Percentiles rank a stretch among this genome's conserved stretches.
Conservation (phyloP, 108 stramenopile genomes). For the Cyclotella choctawhatcheeana region DNA sequence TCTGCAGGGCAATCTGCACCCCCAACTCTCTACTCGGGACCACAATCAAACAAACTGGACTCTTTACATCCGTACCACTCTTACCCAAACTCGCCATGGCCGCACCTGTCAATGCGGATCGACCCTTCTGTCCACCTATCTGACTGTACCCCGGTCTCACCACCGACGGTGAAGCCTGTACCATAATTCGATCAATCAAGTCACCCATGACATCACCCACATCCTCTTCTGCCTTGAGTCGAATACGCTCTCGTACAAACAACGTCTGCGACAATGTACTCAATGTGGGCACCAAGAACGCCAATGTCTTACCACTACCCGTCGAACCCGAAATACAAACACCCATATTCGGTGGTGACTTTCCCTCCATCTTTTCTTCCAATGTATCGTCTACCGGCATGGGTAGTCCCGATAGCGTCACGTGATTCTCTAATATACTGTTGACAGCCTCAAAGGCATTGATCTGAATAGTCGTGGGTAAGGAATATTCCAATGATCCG, state of each 20-base stretch:
- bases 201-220: constrained; percentile 78
- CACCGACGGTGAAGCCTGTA: constrained; percentile 70
- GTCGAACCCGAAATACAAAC: constrained; percentile 65
- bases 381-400: constrained; percentile 54
- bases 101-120: constrained; percentile 61
- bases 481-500: constrained; percentile 68
- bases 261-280: constrained; percentile 79
- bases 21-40: constrained; percentile 94
- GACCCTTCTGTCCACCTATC: constrained; percentile 35
- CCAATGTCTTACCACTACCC: constrained; percentile 77
- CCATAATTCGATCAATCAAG: constrained; percentile 69
- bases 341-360: constrained; percentile 62
- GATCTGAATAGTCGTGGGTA: constrained; percentile 90
- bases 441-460: constrained; percentile 86
- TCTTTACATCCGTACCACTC: constrained; percentile 74
- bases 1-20: constrained; percentile 78
- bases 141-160: constrained; percentile 60
- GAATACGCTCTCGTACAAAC: constrained; percentile 74
- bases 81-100: constrained; percentile 68
- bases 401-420: constrained; percentile 23
- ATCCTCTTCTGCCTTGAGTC: constrained; percentile 77
- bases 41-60: constrained; percentile 88
- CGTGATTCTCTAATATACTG: constrained; percentile 54
- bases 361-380: constrained; percentile 53
- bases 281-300: constrained; percentile 80